Conservation (phyloP, 108 stramenopile genomes). For the Conticribra guillardii region DNA sequence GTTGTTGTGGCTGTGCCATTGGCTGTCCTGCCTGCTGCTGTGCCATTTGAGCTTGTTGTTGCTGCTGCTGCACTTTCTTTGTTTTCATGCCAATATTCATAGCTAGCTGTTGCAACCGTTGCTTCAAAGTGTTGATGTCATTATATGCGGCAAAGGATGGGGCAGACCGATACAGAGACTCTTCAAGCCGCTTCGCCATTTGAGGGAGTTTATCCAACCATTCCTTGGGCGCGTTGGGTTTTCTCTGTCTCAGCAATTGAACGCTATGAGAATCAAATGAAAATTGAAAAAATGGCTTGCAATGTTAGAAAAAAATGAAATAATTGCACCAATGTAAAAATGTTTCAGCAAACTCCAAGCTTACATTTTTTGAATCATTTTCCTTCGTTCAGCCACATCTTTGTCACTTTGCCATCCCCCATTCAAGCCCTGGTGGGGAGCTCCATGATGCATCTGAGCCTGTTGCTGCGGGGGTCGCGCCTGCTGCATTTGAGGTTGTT, state of each 20-base stretch:
- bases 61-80: slow-evolving; percentile 61
- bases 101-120: slow-evolving; percentile 92
- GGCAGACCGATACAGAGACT: slow-evolving; percentile 91
- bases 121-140: slow-evolving; percentile 89
- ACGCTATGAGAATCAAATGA: slow-evolving; percentile 56
- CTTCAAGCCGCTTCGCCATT: slow-evolving; percentile 96
- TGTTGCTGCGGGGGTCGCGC: slow-evolving; percentile 34
- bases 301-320: no score
- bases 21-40: slow-evolving; percentile 31
- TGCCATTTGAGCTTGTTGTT: slow-evolving; percentile 12
- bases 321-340: not conserved
- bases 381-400: slow-evolving; percentile 85
- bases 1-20: slow-evolving; percentile 50
- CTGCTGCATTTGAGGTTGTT: slow-evolving; percentile 17
- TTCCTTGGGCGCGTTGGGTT: slow-evolving; percentile 94
- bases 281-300: no score
- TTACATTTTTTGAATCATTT: slow-evolving; percentile 96
- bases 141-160: slow-evolving; percentile 91
- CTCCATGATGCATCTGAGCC: slow-evolving; percentile 44
- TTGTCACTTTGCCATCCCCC: slow-evolving; percentile 93
- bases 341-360: slow-evolving; percentile 18
- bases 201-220: slow-evolving; percentile 95
- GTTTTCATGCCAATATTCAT: slow-evolving; percentile 92
- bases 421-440: slow-evolving; percentile 73
- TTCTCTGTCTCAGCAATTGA: slow-evolving; percentile 90